Percentiles rank a stretch among this genome's conserved stretches.
Evolutionary conservation across 2,329 filamentous ascomycete genomes (phyloP).

Genomic region (Pseudovirgaria hyperparasitica): DNA sequence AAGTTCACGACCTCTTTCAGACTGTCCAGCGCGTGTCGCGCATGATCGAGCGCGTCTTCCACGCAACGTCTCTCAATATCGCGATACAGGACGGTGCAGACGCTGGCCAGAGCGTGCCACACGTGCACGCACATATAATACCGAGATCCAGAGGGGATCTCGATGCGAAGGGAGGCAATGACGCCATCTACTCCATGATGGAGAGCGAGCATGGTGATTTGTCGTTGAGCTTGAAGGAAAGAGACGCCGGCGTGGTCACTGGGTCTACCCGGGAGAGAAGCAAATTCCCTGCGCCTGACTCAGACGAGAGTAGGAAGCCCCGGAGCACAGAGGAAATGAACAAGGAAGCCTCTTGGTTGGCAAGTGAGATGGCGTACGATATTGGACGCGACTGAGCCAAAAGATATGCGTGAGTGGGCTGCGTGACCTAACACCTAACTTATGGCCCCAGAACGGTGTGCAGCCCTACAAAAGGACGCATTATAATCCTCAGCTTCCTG

Average conservation of each 20-base stretch:
- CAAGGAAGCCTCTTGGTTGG: conserved; percentile 59
- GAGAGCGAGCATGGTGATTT: conserved; percentile 79
- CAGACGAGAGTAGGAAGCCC: conserved; percentile 49
- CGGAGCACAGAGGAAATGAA: conserved; percentile 66
- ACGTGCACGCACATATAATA: conserved; percentile 89
- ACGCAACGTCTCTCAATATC: conserved; percentile 72
- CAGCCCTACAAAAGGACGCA: too few relatives aligned
- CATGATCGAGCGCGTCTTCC: conserved; percentile 53
- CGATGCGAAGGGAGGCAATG: conserved; percentile 45
- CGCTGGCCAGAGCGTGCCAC: conserved; percentile 85
- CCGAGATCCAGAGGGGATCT: conserved; percentile 52
- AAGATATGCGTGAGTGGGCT: too few relatives aligned
- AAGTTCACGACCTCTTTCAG: conserved; percentile 77
- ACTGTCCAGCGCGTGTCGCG: conserved; percentile 71
- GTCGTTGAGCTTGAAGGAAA: conserved; percentile 54
- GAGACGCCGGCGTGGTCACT: conserved; percentile 14
- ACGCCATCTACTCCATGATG: conserved; percentile 72
- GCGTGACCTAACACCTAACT: too few relatives aligned
- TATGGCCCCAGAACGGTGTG: too few relatives aligned
- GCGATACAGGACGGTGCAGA: conserved; percentile 87
- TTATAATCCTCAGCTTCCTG: too few relatives aligned
- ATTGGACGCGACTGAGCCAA: conserved; percentile 1
- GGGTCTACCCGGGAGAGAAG: conserved; percentile 30
- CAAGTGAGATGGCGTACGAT: conserved; percentile 39
- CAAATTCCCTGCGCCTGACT: conserved; percentile 60